Evolutionary conservation across 2,329 filamentous ascomycete species (phyloP).

Genomic region (Davidsoniella neocaledoniae): DNA sequence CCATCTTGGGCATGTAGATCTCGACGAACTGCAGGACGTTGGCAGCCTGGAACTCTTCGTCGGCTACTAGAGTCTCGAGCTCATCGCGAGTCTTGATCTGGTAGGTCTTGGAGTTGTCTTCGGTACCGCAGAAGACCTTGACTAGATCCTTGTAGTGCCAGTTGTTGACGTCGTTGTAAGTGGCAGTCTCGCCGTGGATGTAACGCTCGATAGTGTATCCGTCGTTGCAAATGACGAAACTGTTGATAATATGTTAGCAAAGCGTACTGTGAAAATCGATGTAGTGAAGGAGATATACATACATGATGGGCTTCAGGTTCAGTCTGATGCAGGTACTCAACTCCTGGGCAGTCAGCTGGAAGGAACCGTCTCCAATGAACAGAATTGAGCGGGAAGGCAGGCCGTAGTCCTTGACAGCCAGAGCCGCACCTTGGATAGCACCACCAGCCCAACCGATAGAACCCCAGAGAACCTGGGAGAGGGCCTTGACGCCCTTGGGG

Average conservation of each 20-base stretch:
- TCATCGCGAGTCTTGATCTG: conserved; percentile 53
- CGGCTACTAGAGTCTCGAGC: conserved; percentile 45
- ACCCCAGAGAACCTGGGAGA: conserved; percentile 65
- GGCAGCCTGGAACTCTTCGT: conserved; percentile 45
- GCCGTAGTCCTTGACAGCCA: conserved; percentile 52
- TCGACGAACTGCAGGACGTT: conserved; percentile 55
- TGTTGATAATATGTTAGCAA: conserved; percentile 18
- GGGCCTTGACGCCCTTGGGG: conserved; percentile 57
- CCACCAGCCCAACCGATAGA: conserved; percentile 45
- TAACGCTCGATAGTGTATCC: conserved; percentile 81
- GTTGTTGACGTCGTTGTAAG: conserved; percentile 63
- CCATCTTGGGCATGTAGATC: conserved; percentile 62
- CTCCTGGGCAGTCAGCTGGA: conserved; percentile 75
- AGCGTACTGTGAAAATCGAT: too few relatives aligned
- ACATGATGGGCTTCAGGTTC: conserved; percentile 60
- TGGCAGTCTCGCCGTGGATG: conserved; percentile 67
- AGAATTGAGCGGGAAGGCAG: conserved; percentile 52
- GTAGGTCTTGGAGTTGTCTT: conserved; percentile 43
- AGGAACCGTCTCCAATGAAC: conserved; percentile 77
- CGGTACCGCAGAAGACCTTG: conserved; percentile 45
- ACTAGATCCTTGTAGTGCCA: conserved; percentile 61
- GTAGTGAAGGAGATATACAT: conserved; percentile 20
- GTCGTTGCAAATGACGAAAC: conserved; percentile 72
- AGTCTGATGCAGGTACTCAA: conserved; percentile 69
- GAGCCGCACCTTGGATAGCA: conserved; percentile 46